Base-by-base conservation (phyloP, 2,329 filamentous ascomycete genomes). In the Monosporascus sp. region DNA sequence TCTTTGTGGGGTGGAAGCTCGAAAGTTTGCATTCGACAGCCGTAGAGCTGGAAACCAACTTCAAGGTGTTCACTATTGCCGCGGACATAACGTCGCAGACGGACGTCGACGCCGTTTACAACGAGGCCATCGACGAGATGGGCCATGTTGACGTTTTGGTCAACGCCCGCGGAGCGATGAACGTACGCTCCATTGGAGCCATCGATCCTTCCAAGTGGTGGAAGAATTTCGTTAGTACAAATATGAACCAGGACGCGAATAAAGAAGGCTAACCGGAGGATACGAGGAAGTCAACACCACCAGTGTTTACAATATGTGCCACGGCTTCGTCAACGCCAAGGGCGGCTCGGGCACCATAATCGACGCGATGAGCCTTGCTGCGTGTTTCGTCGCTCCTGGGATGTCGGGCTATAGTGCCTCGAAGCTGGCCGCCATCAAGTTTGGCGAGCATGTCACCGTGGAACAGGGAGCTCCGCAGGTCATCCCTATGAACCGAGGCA, bases 71-170 rank as follows among this genome's bases (percentile, higher is more conserved):
- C n/a, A 18, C n/a, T 9, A 18, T 22, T 18, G n/a, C 38, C 6
- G 38, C 5, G 20, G 38, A 41, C n/a, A 5, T 9, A 11, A 41
- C n/a, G 15, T 41, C 38, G 8, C 38, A 18, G n/a, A 18, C 3
- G 15, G 38, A 41, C 38, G 18, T 41, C 18, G n/a, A 41, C 8
- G 38, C 38, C n/a, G n/a, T 41, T 18, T 41, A 58, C 38, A 52
- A 54, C 6, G 48, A 57, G 20, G 55, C 58, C 2, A 24, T 58
- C 6, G 50, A 48, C 18, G 58, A 59, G 35, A 62, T 63, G 37
- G 62, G 63, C 27, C 52, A 22, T 9, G 55, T 64, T 5, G 63
- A 66, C 47, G 53, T 61, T 5, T 52, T 67, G 15, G 45, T 65
- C 49, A 64, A 67, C 47, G 47, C 59, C 8, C 56, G 61, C 8